phyloP scores from a whole-genome alignment of 2,329 filamentous ascomycete genomes.

The Botrytis porri region DNA sequence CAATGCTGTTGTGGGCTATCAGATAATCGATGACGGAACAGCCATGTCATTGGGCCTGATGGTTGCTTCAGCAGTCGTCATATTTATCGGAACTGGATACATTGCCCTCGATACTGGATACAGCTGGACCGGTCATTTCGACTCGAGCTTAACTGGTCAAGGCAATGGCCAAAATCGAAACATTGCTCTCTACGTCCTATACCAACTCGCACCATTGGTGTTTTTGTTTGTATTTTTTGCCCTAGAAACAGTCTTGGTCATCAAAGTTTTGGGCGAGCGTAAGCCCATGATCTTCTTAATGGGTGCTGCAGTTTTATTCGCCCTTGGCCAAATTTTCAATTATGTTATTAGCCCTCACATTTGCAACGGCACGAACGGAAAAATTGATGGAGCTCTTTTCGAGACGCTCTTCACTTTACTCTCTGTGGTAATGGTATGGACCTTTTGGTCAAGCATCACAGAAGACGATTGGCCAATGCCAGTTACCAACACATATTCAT shows the following conservation, averaged over 20 bases:
- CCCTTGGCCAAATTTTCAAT: constrained; percentile 91
- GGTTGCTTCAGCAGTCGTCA: constrained; percentile 61
- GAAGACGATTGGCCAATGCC: constrained; percentile 92
- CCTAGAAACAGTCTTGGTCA: constrained; percentile 78
- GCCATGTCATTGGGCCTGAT: constrained; percentile 77
- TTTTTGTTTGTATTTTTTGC: constrained; percentile 87
- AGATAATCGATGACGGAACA: constrained; percentile 91
- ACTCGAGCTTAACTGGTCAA: constrained; percentile 52
- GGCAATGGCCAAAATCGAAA: constrained; percentile 53
- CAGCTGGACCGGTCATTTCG: constrained; percentile 77
- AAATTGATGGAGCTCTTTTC: constrained; percentile 91
- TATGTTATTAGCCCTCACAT: constrained; percentile 91
- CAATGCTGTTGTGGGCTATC: constrained; percentile 89
- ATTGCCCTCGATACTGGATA: constrained; percentile 93
- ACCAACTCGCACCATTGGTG: constrained; percentile 83
- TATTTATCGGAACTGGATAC: constrained; percentile 91
- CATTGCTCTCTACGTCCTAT: constrained; percentile 89
- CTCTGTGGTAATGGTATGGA: constrained; percentile 79
- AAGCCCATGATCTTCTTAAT: constrained; percentile 89
- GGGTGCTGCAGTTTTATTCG: constrained; percentile 75
- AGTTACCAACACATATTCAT: constrained; percentile 36
- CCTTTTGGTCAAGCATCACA: constrained; percentile 98
- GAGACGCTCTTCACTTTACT: constrained; percentile 89
- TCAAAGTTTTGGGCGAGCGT: constrained; percentile 80
- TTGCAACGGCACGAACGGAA: constrained; percentile 76